Percentiles rank a stretch among this genome's conserved stretches.
phyloP scores from a whole-genome alignment of 148 eudicot species.

The Vaccinium corymbosum region DNA sequence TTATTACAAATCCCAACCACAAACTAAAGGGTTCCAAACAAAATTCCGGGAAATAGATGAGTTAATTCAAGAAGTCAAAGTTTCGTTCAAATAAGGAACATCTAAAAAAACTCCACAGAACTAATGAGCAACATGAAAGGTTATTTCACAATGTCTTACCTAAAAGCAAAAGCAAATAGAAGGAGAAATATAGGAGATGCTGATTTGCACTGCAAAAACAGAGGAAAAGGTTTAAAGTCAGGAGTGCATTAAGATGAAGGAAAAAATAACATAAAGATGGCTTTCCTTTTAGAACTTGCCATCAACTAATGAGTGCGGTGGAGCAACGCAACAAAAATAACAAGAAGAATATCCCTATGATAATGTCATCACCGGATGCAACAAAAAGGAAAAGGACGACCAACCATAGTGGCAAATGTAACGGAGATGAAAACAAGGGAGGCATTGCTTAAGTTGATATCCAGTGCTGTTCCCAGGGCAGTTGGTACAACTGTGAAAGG shows the following conservation, averaged over 20 bases:
- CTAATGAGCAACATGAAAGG: background rate
- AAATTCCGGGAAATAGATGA: background rate
- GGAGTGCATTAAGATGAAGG: background rate
- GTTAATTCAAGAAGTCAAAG: background rate
- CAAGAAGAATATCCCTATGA: background rate
- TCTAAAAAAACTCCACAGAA: background rate
- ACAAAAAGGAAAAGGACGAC: conserved; percentile 26
- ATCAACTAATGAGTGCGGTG: background rate
- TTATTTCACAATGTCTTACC: conserved; percentile 39
- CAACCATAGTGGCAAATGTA: conserved; percentile 98
- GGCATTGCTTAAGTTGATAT: conserved; percentile 91
- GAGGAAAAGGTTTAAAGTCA: conserved; percentile 17
- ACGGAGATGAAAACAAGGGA: conserved; percentile 98
- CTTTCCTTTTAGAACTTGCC: background rate
- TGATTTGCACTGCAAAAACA: conserved; percentile 88
- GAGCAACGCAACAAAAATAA: background rate
- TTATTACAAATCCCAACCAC: background rate
- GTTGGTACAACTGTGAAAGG: conserved; percentile 96
- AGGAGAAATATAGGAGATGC: conserved; percentile 95
- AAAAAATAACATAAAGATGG: background rate
- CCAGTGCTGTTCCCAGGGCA: conserved; percentile 91
- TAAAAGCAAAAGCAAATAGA: conserved; percentile 97
- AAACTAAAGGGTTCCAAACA: background rate
- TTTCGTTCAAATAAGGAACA: background rate
- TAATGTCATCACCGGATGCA: conserved; percentile 2